A percentile compares a stretch with the other conserved stretches of the same genome.
phyloP scores from a whole-genome alignment of 495 filamentous ascomycete species.

The Penicillium waksmanii region DNA sequence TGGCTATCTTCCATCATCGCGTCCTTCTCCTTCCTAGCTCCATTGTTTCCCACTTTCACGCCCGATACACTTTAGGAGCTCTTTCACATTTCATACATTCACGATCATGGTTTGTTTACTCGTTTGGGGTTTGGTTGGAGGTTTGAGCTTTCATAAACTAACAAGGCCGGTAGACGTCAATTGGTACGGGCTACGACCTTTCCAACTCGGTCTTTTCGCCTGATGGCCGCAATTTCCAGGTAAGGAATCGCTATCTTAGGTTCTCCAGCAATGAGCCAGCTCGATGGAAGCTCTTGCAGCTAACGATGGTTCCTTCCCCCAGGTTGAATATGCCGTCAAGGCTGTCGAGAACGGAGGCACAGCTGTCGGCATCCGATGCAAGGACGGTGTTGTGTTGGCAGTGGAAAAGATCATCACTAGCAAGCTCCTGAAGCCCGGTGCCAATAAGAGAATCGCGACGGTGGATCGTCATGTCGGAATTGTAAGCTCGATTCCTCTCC shows the following conservation, averaged over 20 bases:
- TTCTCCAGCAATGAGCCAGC: neutral
- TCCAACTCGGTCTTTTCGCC: slow-evolving; percentile 99
- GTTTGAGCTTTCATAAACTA: neutral
- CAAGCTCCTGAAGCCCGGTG: slow-evolving; percentile 89
- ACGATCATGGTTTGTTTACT: slow-evolving; percentile 40
- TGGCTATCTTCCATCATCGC: slow-evolving; percentile 20
- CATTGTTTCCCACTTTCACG: slow-evolving; percentile 8
- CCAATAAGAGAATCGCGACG: slow-evolving; percentile 95
- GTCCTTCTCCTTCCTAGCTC: slow-evolving; percentile 10
- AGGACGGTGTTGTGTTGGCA: slow-evolving; percentile 94
- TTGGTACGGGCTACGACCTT: slow-evolving; percentile 99
- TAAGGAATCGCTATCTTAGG: slow-evolving; percentile 27
- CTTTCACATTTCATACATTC: slow-evolving; percentile 14
- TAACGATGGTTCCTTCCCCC: too few relatives aligned
- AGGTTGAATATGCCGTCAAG: slow-evolving; percentile 98
- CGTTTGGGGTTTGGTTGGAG: slow-evolving; percentile 2
- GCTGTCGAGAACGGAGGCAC: slow-evolving; percentile 98
- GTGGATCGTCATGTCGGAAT: slow-evolving; percentile 92
- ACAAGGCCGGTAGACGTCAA: slow-evolving; percentile 74
- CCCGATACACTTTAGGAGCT: neutral
- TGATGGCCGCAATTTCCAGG: slow-evolving; percentile 97
- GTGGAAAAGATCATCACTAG: slow-evolving; percentile 95
- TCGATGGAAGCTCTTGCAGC: too few relatives aligned
- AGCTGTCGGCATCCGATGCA: slow-evolving; percentile 93
- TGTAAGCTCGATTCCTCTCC: slow-evolving; percentile 55